These are phyloP conservation scores for Sordariomycetes sp. DNA, from an alignment of 2,329 filamentous ascomycete genomes.

Conservation along the genomic window DNA sequence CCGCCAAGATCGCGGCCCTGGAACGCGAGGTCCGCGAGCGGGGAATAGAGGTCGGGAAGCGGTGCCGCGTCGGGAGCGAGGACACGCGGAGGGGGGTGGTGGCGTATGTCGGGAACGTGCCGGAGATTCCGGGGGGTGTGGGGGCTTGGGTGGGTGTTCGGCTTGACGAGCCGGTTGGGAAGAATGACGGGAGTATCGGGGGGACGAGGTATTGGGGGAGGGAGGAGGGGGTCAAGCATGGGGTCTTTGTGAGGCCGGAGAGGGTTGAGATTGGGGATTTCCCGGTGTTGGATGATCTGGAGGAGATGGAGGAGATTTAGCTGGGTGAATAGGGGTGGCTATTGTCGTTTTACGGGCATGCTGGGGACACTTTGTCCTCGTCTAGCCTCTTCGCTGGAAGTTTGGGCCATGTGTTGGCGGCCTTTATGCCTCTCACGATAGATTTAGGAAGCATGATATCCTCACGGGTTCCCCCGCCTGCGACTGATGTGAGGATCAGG, in stretches of 20 bases:
- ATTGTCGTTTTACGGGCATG: background rate
- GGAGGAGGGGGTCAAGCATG: conserved; percentile 51
- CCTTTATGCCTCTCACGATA: background rate
- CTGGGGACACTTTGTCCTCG: too few relatives aligned
- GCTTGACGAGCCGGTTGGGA: conserved; percentile 69
- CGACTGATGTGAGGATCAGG: background rate
- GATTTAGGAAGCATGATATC: background rate
- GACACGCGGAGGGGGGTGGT: conserved; percentile 59
- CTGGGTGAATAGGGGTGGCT: too few relatives aligned
- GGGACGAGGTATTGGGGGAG: conserved; percentile 57
- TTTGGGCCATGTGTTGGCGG: background rate
- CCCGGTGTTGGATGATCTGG: conserved; percentile 56
- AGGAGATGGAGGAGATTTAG: conserved; percentile 66
- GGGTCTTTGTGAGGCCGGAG: conserved; percentile 69
- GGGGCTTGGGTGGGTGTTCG: conserved; percentile 60
- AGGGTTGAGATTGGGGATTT: conserved; percentile 66
- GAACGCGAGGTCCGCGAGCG: conserved; percentile 57
- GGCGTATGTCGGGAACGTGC: conserved; percentile 59
- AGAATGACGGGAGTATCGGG: conserved; percentile 66
- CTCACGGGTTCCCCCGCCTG: background rate
- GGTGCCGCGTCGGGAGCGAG: conserved; percentile 53
- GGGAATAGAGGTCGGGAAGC: conserved; percentile 49
- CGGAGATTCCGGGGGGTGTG: conserved; percentile 54
- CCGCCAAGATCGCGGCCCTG: conserved; percentile 56
- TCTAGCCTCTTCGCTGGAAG: too few relatives aligned